Evolutionary conservation across 495 filamentous ascomycete species (phyloP).

Genomic region (Lasiosphaeris hirsuta): DNA sequence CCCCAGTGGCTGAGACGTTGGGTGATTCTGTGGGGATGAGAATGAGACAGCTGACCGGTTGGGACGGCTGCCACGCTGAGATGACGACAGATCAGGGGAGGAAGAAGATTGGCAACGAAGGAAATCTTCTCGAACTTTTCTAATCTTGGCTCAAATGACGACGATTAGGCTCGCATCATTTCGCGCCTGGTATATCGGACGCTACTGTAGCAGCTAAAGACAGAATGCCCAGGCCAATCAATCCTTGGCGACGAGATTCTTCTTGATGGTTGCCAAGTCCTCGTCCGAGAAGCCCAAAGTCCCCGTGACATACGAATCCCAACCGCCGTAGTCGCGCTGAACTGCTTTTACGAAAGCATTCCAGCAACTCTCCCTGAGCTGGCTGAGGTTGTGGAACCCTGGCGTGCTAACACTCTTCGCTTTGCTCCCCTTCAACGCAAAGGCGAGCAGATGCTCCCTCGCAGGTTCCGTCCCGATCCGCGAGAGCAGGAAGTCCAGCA

Average conservation of each 20-base stretch:
- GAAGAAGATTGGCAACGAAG: no score
- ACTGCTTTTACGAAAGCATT: constrained; percentile 36
- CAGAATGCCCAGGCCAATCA: no score
- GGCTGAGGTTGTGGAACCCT: constrained; percentile 42
- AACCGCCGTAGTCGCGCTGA: constrained; percentile 39
- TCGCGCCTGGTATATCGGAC: background rate
- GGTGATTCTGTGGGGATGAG: background rate
- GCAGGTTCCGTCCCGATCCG: constrained; percentile 46
- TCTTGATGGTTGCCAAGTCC: constrained; percentile 41
- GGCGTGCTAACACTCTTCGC: constrained; percentile 29
- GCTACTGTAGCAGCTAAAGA: no score
- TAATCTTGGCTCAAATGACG: no score
- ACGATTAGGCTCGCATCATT: no score
- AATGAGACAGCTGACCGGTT: background rate
- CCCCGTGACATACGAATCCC: constrained; percentile 40
- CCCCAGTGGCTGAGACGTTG: background rate
- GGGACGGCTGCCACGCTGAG: background rate
- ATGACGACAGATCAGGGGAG: background rate
- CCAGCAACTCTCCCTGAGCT: constrained; percentile 35
- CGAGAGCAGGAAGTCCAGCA: constrained; percentile 51
- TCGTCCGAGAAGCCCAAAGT: constrained; percentile 38
- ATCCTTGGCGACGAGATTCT: constrained; percentile 29
- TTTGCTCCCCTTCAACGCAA: constrained; percentile 32
- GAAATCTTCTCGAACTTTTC: no score
- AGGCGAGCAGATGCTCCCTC: constrained; percentile 38